Evolutionary conservation across 176 grass and related monocot species (phyloP), one percentile per base, ranked within the genome.

Genomic region (Eleusine indica): DNA sequence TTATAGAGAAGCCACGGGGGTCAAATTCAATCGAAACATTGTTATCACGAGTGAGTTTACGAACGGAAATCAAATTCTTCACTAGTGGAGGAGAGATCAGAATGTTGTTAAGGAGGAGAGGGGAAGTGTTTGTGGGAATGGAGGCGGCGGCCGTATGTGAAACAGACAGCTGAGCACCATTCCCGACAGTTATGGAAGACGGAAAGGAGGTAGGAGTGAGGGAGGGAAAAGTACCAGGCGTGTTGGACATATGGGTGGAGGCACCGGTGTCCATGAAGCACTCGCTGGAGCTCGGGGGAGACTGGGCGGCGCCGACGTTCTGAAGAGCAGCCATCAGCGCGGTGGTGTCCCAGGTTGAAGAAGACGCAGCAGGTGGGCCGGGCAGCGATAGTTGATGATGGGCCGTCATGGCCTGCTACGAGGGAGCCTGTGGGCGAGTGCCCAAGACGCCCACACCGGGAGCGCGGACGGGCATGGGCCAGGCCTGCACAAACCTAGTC

Each of bases 111-210:
- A 47, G 1, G 0, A 6, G 21, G 1, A 15, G 15, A 29, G n/a
- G 3, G 0, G 3, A 22, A 1, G 3, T 12, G 1, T 0, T 0
- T 1, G 69, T 47, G 4, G 42, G 69, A 28, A 71, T 25, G 12
- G 21, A 0, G 3, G 69, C 5, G 3, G 8, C 0, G 0, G 42
- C 69, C 1, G 3, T 0, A 1, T 48, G 21, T 0, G 69, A 15
- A 0, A 71, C n/a, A 5, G 42, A n/a, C 21, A 71, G 4, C 0
- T 5, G 3, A 0, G 10, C n/a, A 7, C 43, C 69, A 5, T 71
- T 71, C 0, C 19, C 42, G 0, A 71, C 42, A 2, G 10, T 28
- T 0, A 71, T 28, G 0, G 42, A 6, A 3, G 3, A 2, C 9
- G 19, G 28, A n/a, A 4, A 0, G 4, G 42, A 3, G 1, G 2